Evolutionary conservation across 2,329 filamentous ascomycete species (phyloP).

Genomic region (Grosmannia huntii): DNA sequence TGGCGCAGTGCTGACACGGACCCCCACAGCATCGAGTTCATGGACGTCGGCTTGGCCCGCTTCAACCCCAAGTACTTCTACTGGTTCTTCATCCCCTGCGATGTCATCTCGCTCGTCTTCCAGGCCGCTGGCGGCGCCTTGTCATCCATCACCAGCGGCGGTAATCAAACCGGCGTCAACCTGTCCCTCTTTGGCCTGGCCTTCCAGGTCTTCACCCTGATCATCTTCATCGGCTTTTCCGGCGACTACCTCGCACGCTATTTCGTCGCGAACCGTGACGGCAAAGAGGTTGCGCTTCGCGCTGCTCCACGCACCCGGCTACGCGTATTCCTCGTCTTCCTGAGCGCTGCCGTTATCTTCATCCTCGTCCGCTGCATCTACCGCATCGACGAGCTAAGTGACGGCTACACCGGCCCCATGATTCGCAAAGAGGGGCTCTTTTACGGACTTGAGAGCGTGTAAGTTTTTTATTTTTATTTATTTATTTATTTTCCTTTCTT

Average conservation of each 20-base stretch:
- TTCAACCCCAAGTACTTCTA: constrained; percentile 27
- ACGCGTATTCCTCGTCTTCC: constrained; percentile 33
- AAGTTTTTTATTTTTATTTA: background rate
- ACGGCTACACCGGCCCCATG: constrained; percentile 45
- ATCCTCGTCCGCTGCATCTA: constrained; percentile 45
- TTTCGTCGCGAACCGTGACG: constrained; percentile 10
- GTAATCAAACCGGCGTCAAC: constrained; percentile 33
- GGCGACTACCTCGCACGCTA: constrained; percentile 34
- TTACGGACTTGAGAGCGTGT: constrained; percentile 40
- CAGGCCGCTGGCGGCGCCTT: constrained; percentile 44
- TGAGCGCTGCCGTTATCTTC: constrained; percentile 40
- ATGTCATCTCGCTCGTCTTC: constrained; percentile 39
- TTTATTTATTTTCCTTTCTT: background rate
- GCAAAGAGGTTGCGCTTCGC: background rate
- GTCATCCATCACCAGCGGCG: constrained; percentile 29
- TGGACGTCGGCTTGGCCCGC: constrained; percentile 26
- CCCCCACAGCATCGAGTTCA: constrained; percentile 20
- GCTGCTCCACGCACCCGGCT: background rate
- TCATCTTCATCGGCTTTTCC: constrained; percentile 35
- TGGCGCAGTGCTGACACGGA: background rate
- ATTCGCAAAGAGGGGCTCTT: constrained; percentile 39
- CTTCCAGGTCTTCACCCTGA: constrained; percentile 44
- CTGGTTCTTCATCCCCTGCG: constrained; percentile 38
- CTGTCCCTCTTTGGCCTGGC: constrained; percentile 41
- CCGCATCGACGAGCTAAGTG: constrained; percentile 50